Conservation (phyloP, 1,139 yeast species). For the Candida neerlandica region DNA sequence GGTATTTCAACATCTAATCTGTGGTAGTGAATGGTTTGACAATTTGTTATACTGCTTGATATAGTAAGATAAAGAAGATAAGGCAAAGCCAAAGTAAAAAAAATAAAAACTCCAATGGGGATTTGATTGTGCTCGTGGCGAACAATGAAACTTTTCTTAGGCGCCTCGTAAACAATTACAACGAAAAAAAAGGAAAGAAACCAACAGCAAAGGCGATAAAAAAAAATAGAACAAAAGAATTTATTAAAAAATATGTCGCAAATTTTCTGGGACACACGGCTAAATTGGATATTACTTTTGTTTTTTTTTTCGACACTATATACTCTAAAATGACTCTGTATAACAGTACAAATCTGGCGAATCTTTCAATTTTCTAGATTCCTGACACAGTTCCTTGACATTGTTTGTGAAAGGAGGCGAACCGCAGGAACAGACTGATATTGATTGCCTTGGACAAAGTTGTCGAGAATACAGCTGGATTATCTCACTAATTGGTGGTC, state of each 20-base stretch:
- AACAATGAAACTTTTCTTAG: not conserved
- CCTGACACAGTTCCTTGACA: slow-evolving; percentile 31
- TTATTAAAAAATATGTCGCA: too few relatives aligned
- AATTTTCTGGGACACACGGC: not conserved
- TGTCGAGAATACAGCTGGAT: slow-evolving; percentile 9
- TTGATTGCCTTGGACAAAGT: slow-evolving; percentile 19
- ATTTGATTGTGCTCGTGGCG: not conserved
- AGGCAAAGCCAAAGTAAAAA: not conserved
- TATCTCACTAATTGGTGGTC: slow-evolving; percentile 15
- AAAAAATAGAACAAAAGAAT: not conserved
- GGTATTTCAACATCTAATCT: slow-evolving; percentile 29
- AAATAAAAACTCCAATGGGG: not conserved
- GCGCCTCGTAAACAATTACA: not conserved
- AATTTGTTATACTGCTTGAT: not conserved
- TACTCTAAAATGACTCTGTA: slow-evolving; percentile 29
- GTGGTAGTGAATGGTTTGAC: not conserved
- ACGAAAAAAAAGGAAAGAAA: not conserved
- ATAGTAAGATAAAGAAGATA: not conserved
- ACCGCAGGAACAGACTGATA: slow-evolving; percentile 46
- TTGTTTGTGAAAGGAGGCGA: slow-evolving; percentile 29
- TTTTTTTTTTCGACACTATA: too few relatives aligned
- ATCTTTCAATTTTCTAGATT: slow-evolving; percentile 25
- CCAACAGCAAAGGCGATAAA: not conserved
- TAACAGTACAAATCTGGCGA: slow-evolving; percentile 41
- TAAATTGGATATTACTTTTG: not conserved